Evolutionary conservation across 2,329 filamentous ascomycete species (phyloP).

Genomic region (Diaporthe caulivora): DNA sequence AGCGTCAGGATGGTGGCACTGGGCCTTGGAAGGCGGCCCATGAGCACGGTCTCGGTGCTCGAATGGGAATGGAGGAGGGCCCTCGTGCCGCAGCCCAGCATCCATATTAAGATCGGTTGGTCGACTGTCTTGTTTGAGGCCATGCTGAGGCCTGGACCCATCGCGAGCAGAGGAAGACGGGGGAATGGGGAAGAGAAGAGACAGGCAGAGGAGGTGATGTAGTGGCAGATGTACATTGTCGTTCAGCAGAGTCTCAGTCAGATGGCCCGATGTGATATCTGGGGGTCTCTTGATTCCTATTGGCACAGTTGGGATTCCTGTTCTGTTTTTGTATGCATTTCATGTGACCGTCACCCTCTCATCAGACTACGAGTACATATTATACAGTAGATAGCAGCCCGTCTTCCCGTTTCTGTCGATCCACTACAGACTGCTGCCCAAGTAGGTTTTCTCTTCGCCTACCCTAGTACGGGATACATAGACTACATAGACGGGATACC

Average conservation of each 20-base stretch:
- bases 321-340: too few relatives aligned
- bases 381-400: not conserved
- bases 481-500: constrained; percentile 24
- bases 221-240: not conserved
- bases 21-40: constrained; percentile 16
- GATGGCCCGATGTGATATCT: not conserved
- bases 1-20: constrained; percentile 8
- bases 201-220: not conserved
- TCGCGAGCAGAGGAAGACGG: not conserved
- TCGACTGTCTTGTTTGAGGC: constrained; percentile 8
- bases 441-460: constrained; percentile 17
- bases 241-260: not conserved
- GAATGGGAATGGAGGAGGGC: constrained; percentile 19
- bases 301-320: not conserved
- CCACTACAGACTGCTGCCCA: constrained; percentile 1
- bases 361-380: not conserved
- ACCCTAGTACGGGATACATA: constrained; percentile 13
- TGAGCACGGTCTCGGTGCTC: constrained; percentile 26
- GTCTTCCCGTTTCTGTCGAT: constrained; percentile 15
- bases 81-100: constrained; percentile 8
- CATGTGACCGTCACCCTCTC: too few relatives aligned
- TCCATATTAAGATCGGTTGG: constrained; percentile 16
- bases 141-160: not conserved
- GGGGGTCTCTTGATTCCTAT: too few relatives aligned
- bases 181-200: not conserved